Base-by-base conservation (phyloP, 2,329 filamentous ascomycete genomes). In the Fusarium sp. region DNA sequence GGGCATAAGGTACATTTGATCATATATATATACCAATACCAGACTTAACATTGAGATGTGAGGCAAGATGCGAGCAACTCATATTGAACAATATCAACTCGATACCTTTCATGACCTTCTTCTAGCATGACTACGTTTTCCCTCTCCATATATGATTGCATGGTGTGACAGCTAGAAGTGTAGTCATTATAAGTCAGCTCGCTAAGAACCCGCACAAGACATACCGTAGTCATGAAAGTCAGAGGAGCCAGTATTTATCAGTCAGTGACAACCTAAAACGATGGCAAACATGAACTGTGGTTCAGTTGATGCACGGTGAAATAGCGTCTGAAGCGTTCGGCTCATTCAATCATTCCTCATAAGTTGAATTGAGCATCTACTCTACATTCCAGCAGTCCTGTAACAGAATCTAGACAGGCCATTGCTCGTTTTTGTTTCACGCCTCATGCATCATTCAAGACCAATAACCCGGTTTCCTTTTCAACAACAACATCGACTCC, bases 331-430 rank as follows among this genome's bases (percentile, higher is more conserved):
- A 60, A 31, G 45, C 46, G 44, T 70, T 50, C 63, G 62, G 49
- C 37, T 58, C 66, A 56, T 74, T 56, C 72, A 58, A 39, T 69
- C 46, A 44, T 72, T 57, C 60, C 62, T 69, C 62, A 34, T 72
- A 56, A 63, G 54, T 72, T 66, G 63, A 73, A 72, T 59, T 70
- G 53, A 58, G 51, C 70, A 74, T 71, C 61, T 60, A 63, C 57
- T 72, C 66, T 74, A 64, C 70, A 73, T 45, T 62, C 16, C 34
- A 48, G 28, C 44, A 65, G 53, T 59, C 46, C 58, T 44, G 13
- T 46, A 53, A 55, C 37, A 56, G 45, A 57, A 69, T 62, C 63
- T 60, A 52, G 25, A 30, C 34, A 42, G 45, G 53, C 25, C 58
- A 46, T 51, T 64, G 26, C 56, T 66, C 39, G 55, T 53, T 61